Evolutionary conservation across 345 rosid genomes (phyloP).

Genomic region (Euphorbia peplus): DNA sequence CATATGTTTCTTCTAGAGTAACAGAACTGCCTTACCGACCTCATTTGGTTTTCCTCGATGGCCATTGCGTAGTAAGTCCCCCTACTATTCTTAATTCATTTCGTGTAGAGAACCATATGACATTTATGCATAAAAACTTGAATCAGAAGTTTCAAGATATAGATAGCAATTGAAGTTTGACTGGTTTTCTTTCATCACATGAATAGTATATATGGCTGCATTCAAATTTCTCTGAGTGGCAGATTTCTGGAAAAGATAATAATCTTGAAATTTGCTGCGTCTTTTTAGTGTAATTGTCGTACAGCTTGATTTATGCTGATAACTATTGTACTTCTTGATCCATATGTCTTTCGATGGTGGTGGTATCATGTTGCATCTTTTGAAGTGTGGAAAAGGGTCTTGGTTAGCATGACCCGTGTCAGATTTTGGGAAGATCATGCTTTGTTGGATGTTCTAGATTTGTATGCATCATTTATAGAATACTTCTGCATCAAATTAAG

Average conservation of each 20-base stretch:
- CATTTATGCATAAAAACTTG: not conserved
- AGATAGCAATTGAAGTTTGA: not conserved
- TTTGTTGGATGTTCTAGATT: not conserved
- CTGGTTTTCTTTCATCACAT: not conserved
- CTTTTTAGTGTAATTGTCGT: not conserved
- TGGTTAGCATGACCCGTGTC: not conserved
- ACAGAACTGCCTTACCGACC: constrained; percentile 85
- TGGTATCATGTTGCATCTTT: not conserved
- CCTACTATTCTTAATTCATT: constrained; percentile 6
- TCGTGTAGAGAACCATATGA: not conserved
- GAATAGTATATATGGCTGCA: not conserved
- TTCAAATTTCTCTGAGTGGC: not conserved
- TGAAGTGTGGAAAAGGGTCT: not conserved
- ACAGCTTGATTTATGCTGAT: not conserved
- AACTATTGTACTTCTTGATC: not conserved
- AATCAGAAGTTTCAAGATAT: not conserved
- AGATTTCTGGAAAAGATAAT: not conserved
- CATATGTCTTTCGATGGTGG: not conserved
- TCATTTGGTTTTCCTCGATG: constrained; percentile 76
- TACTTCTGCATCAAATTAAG: not conserved
- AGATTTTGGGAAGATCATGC: not conserved
- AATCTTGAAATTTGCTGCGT: not conserved
- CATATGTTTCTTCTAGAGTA: constrained; percentile 80
- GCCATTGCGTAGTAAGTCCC: constrained; percentile 66
- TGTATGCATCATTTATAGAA: not conserved